Evolutionary conservation across 805 yeast species (phyloP).

Genomic region (Metschnikowia similis): DNA sequence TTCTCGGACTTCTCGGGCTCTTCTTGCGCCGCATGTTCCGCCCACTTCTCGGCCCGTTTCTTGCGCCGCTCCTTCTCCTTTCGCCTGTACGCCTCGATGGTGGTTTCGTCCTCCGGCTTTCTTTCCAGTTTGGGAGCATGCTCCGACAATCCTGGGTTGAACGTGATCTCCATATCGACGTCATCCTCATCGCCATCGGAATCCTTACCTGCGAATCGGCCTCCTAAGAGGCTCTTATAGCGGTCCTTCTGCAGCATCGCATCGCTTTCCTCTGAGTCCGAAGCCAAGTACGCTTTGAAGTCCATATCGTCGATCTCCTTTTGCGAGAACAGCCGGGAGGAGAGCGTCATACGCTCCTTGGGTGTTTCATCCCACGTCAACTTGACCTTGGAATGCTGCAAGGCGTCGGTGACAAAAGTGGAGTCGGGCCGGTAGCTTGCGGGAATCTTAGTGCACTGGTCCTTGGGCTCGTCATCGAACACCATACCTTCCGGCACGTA

Average conservation of each 20-base stretch:
- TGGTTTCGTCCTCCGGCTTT: conserved; percentile 51
- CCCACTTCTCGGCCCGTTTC: conserved; percentile 72
- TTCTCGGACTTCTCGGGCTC: conserved; percentile 32
- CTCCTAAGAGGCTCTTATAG: conserved; percentile 56
- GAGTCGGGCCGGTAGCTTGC: conserved; percentile 69
- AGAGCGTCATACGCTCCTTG: conserved; percentile 70
- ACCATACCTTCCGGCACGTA: conserved; percentile 92
- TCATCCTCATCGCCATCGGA: conserved; percentile 50
- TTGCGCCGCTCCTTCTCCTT: conserved; percentile 92
- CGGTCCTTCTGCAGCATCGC: conserved; percentile 44
- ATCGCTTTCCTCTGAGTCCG: conserved; percentile 40
- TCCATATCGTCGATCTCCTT: conserved; percentile 89
- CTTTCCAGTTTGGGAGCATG: conserved; percentile 23
- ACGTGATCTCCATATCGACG: conserved; percentile 92
- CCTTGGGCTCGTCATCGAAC: conserved; percentile 75
- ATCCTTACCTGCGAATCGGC: conserved; percentile 32
- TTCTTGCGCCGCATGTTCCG: conserved; percentile 51
- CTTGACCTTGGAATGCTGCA: conserved; percentile 93
- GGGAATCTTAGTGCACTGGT: conserved; percentile 69
- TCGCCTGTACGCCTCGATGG: conserved; percentile 74
- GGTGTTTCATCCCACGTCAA: conserved; percentile 99
- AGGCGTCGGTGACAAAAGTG: conserved; percentile 85
- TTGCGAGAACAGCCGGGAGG: conserved; percentile 79
- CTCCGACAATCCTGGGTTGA: conserved; percentile 74
- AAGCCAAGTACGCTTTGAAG: conserved; percentile 86